phyloP scores from a whole-genome alignment of 805 yeast species.

The Teunomyces barrocoloradensis region DNA sequence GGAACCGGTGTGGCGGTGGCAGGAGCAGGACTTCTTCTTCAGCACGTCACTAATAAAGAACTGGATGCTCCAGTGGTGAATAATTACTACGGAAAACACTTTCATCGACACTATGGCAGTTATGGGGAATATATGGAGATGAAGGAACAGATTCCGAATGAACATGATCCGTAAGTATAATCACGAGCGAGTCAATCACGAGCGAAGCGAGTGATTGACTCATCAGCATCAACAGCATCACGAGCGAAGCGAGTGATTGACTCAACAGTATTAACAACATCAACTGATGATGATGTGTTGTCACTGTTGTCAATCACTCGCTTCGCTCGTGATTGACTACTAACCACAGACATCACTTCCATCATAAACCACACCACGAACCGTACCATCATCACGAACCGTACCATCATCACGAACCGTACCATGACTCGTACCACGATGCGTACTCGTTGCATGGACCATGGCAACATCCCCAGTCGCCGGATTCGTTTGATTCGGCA shows the following conservation, averaged over 20 bases:
- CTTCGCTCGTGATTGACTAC: too few relatives aligned
- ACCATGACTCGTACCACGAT: neutral
- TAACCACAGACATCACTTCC: neutral
- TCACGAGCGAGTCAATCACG: too few relatives aligned
- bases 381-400: neutral
- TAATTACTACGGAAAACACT: neutral
- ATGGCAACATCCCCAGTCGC: neutral
- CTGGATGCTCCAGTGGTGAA: constrained; percentile 1
- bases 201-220: neutral
- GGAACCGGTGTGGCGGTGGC: constrained; percentile 2
- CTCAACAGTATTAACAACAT: too few relatives aligned
- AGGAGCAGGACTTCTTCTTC: constrained; percentile 2
- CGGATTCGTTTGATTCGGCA: neutral
- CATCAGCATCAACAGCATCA: too few relatives aligned
- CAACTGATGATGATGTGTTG: too few relatives aligned
- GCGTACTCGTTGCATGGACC: neutral
- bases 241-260: neutral
- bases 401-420: neutral
- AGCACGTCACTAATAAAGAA: neutral
- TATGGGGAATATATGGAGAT: neutral
- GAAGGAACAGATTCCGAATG: neutral
- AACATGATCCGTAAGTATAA: neutral
- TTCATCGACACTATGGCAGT: neutral
- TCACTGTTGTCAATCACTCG: too few relatives aligned
- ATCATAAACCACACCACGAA: neutral